Conservation (phyloP, 208 protist genomes). For the Phytomonas sp. region DNA sequence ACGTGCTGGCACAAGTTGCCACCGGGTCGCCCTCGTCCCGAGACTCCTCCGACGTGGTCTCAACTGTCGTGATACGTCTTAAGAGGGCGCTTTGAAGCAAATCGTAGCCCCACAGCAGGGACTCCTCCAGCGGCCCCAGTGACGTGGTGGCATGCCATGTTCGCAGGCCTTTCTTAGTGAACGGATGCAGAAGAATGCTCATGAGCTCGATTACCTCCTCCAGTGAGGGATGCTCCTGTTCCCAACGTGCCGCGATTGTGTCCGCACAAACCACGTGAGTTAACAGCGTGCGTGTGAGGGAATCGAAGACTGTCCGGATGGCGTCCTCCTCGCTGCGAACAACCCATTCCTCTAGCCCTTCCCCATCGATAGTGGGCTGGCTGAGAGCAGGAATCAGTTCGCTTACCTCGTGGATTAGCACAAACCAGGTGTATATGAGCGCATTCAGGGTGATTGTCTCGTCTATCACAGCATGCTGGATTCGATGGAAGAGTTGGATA, state of each 20-base stretch:
- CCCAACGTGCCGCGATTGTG: slow-evolving; percentile 10
- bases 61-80: no score
- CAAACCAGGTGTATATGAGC: slow-evolving; percentile 39
- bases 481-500: slow-evolving; percentile 28
- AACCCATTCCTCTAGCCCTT: not conserved
- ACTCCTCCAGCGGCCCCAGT: not conserved
- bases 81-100: no score
- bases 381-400: slow-evolving; percentile 18
- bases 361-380: no score
- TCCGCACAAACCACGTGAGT: not conserved
- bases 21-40: no score
- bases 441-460: slow-evolving; percentile 54
- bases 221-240: not conserved
- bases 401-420: slow-evolving; percentile 23
- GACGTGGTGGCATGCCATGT: not conserved
- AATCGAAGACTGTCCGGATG: slow-evolving; percentile 17
- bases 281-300: slow-evolving; percentile 9
- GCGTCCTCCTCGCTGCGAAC: slow-evolving; percentile 7
- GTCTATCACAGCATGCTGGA: slow-evolving; percentile 24
- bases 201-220: not conserved
- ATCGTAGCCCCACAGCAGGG: not conserved
- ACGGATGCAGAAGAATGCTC: slow-evolving; percentile 1
- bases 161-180: not conserved
- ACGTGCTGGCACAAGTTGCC: no score
- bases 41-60: no score